phyloP scores from a whole-genome alignment of 192 early-diverging fungal genomes.

The Backusella liffmaniae region DNA sequence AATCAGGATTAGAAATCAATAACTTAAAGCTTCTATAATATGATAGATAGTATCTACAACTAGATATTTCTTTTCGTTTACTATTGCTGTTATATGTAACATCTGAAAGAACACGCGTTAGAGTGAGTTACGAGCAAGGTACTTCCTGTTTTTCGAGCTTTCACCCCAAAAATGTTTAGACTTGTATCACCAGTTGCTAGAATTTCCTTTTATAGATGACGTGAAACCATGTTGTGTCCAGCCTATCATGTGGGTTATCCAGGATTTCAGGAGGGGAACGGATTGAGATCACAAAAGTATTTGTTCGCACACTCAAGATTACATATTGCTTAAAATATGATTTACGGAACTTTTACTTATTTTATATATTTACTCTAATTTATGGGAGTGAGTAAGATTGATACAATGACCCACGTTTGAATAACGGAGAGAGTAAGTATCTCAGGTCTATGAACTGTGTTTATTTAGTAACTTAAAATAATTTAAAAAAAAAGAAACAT shows the following conservation, averaged over 20 bases:
- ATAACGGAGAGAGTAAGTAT: background rate
- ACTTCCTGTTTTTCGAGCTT: background rate
- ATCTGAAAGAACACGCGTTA: background rate
- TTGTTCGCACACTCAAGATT: background rate
- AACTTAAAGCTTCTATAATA: background rate
- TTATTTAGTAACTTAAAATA: no score
- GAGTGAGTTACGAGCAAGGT: background rate
- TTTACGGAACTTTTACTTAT: no score
- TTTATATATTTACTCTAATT: background rate
- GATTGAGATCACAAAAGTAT: background rate
- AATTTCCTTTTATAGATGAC: background rate
- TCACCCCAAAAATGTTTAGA: background rate
- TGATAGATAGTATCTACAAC: background rate
- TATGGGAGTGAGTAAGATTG: background rate
- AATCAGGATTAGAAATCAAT: background rate
- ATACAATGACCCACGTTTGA: background rate
- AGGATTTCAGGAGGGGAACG: background rate
- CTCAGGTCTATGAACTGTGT: no score
- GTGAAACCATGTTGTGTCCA: background rate
- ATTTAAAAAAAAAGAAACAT: no score
- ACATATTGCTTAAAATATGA: no score
- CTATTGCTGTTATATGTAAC: background rate
- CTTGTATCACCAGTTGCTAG: background rate
- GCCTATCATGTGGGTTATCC: background rate
- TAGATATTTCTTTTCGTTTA: background rate